Base-by-base conservation (phyloP, 2,329 filamentous ascomycete genomes). In the Phyllosticta capitalensis region DNA sequence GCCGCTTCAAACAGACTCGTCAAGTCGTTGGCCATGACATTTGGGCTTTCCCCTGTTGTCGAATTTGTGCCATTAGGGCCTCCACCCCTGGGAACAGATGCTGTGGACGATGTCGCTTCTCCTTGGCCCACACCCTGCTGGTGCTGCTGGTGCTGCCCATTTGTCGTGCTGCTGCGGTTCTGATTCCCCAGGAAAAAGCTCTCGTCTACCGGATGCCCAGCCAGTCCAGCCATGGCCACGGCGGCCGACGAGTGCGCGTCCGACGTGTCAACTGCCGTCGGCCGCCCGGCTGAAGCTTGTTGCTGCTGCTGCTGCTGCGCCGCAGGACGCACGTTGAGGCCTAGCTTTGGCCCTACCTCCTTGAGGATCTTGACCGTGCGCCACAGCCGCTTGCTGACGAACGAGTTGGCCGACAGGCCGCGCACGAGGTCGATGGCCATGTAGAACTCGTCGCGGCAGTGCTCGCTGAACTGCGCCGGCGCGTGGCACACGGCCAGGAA, bases 401-500 rank as follows among this genome's bases (percentile, higher is more conserved):
- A 89, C 24, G 84, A 88, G 66, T 86, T 85, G 28, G 83, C 82
- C 3, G 85, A 88, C 59, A 92, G 79, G 58, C 87, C 85, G 63
- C 88, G 86, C 48, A 92, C 83, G 2, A 92, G 76, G 58, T 90
- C 86, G 0, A 92, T 79, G 0, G 86, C 87, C 79, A 88, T 84
- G 74, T 90, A 90, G 68, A 92, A 92, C 70, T 92, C 88, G 52
- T 88, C 83, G 19, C 88, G 81, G 63, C 87, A 90, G 22, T 79
- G 72, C 9, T 80, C 76, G 65, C 84, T 87, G 69, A 91, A 92
- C 24, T 84, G 80, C 0, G 87, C 81, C 0, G 88, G 88, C 0
- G 87, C 86, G 67, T 92, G 88, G 2, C 86, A 87, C 0, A 87
- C 87, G 1, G 88, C 88, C 0, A 92, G 79, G 68, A 92, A 91